A percentile compares a stretch with the other conserved stretches of the same genome.
phyloP scores from a whole-genome alignment of 2,329 filamentous ascomycete genomes.

The Blumeria hordei region DNA sequence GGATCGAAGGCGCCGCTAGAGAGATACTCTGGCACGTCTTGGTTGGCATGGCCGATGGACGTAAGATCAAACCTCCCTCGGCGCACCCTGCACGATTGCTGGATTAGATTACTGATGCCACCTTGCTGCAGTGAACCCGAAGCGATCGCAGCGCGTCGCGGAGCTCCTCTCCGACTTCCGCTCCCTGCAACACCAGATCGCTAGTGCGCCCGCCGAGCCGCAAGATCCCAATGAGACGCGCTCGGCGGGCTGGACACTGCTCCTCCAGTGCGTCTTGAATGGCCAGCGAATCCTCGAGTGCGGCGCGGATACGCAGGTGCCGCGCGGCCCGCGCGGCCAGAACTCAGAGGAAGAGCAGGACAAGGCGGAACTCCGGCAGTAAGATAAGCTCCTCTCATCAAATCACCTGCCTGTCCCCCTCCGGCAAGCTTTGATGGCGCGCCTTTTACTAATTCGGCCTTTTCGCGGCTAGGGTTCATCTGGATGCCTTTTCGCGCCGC shows the following conservation, averaged over 20 bases:
- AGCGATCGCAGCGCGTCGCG: constrained; percentile 32
- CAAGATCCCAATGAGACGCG: constrained; percentile 31
- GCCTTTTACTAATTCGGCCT: not conserved
- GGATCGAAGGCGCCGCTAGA: too few relatives aligned
- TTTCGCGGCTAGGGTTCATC: constrained; percentile 21
- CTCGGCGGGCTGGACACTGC: constrained; percentile 35
- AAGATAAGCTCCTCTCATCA: constrained; percentile 13
- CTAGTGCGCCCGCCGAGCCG: constrained; percentile 29
- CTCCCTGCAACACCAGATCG: constrained; percentile 36
- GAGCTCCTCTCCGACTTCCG: constrained; percentile 37
- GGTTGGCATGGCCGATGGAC: constrained; percentile 7
- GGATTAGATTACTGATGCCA: not conserved
- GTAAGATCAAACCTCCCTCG: constrained; percentile 10
- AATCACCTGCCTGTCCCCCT: not conserved
- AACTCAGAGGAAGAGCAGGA: constrained; percentile 25
- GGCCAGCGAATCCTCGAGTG: constrained; percentile 41
- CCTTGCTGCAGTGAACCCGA: constrained; percentile 29
- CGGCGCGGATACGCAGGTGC: constrained; percentile 35
- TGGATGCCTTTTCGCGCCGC: constrained; percentile 35
- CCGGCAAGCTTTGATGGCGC: too few relatives aligned
- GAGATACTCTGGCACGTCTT: too few relatives aligned
- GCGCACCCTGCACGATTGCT: constrained; percentile 3
- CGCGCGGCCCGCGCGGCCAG: constrained; percentile 24
- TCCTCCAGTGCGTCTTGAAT: constrained; percentile 37
- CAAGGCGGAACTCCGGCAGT: constrained; percentile 40